Conservation (phyloP, 2,329 filamentous ascomycete species). For the Blastomyces parvus region DNA sequence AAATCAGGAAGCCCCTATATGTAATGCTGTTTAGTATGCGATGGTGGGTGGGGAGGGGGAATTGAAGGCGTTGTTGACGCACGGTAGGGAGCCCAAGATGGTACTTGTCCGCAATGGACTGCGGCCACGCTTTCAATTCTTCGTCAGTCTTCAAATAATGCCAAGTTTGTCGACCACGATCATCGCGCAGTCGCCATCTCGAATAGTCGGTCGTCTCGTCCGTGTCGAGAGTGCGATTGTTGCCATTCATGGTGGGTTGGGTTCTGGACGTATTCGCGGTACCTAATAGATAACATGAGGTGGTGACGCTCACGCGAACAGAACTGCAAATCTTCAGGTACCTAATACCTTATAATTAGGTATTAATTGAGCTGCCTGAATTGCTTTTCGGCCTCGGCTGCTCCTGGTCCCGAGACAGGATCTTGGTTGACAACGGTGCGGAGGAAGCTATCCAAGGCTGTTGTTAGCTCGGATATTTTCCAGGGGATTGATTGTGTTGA, state of each 20-base stretch:
- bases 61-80: constrained; percentile 18
- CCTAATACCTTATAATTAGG: too few species aligned
- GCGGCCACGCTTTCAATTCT: constrained; percentile 67
- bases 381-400: too few species aligned
- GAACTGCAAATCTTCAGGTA: too few species aligned
- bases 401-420: too few species aligned
- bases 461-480: too few species aligned
- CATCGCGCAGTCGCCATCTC: constrained; percentile 76
- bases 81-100: constrained; percentile 73
- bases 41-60: not conserved
- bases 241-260: constrained; percentile 24
- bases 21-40: not conserved
- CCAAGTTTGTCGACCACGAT: constrained; percentile 84
- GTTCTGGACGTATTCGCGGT: constrained; percentile 17
- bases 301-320: too few species aligned
- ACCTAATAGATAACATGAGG: too few species aligned
- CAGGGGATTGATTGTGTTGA: too few species aligned
- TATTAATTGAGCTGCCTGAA: too few species aligned
- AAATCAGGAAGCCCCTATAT: constrained; percentile 63
- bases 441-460: too few species aligned
- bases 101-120: constrained; percentile 81
- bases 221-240: constrained; percentile 2
- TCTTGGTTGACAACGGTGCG: too few species aligned
- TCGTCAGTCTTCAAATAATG: constrained; percentile 72
- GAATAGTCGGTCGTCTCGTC: constrained; percentile 61